A percentile compares a stretch with the other conserved stretches of the same genome.
These are phyloP conservation scores for Acer negundo DNA, from an alignment of 345 rosid species.

Conservation along the genomic window DNA sequence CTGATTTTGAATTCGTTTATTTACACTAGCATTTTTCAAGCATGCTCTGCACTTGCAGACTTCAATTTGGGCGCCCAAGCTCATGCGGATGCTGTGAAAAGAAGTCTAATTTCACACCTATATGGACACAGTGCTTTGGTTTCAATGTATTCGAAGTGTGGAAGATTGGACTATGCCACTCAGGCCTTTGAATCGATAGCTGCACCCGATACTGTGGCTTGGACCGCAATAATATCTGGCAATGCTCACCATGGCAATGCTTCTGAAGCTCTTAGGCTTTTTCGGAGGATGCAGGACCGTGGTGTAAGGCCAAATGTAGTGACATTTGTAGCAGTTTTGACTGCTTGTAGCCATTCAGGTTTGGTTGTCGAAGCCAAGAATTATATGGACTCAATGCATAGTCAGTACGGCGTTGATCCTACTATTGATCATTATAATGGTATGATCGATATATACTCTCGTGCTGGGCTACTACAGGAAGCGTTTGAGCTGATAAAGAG, in stretches of 20 bases:
- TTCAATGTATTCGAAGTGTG: slow-evolving; percentile 73
- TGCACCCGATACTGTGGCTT: slow-evolving; percentile 68
- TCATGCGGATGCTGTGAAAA: slow-evolving; percentile 80
- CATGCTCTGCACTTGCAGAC: slow-evolving; percentile 68
- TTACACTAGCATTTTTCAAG: slow-evolving; percentile 72
- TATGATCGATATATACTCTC: slow-evolving; percentile 66
- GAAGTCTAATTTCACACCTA: slow-evolving; percentile 48
- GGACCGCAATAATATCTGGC: slow-evolving; percentile 76
- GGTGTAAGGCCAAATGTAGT: slow-evolving; percentile 62
- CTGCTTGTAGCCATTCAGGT: slow-evolving; percentile 80
- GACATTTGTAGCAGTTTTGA: slow-evolving; percentile 67
- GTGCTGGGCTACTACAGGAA: slow-evolving; percentile 60
- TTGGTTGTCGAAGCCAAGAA: slow-evolving; percentile 52
- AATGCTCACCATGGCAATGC: slow-evolving; percentile 75
- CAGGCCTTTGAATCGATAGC: slow-evolving; percentile 56
- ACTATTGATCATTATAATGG: slow-evolving; percentile 73
- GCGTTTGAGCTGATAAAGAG: slow-evolving; percentile 51
- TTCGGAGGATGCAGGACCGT: slow-evolving; percentile 48
- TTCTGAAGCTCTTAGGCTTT: slow-evolving; percentile 58
- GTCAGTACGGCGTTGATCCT: slow-evolving; percentile 49
- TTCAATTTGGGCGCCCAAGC: slow-evolving; percentile 61
- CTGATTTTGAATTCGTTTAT: slow-evolving; percentile 52
- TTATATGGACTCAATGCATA: slow-evolving; percentile 50
- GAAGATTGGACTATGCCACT: slow-evolving; percentile 58
- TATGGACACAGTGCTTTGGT: slow-evolving; percentile 70